Evolutionary conservation across 208 protist species (phyloP).

Genomic region (Trypanosoma rangeli): DNA sequence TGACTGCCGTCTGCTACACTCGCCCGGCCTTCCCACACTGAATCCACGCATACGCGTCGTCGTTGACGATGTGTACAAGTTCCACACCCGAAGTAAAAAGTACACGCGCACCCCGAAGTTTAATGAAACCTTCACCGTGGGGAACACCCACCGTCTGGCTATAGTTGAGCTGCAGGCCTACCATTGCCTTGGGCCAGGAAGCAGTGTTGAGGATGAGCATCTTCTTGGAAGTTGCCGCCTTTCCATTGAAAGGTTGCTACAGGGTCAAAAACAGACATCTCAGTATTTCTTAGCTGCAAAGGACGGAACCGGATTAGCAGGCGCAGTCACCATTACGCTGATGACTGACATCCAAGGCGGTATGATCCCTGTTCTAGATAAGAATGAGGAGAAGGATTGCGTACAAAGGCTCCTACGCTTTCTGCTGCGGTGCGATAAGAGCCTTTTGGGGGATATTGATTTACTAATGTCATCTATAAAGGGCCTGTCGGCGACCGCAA

Average conservation of each 20-base stretch:
- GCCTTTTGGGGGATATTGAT: slow-evolving; percentile 60
- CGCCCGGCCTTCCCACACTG: slow-evolving; percentile 33
- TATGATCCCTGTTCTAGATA: slow-evolving; percentile 32
- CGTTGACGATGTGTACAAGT: slow-evolving; percentile 73
- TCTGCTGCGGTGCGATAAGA: slow-evolving; percentile 50
- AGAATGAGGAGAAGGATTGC: slow-evolving; percentile 40
- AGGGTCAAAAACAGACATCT: slow-evolving; percentile 41
- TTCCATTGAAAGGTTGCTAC: slow-evolving; percentile 58
- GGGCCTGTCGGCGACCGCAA: background rate
- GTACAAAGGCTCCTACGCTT: slow-evolving; percentile 58
- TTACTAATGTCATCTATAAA: slow-evolving; percentile 61
- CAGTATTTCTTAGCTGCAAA: slow-evolving; percentile 40
- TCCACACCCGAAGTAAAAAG: slow-evolving; percentile 48
- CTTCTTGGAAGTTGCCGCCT: slow-evolving; percentile 73
- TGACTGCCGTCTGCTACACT: slow-evolving; percentile 39
- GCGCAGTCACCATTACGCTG: slow-evolving; percentile 69
- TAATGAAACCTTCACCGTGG: slow-evolving; percentile 72
- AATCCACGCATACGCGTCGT: slow-evolving; percentile 54
- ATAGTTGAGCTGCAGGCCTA: slow-evolving; percentile 68
- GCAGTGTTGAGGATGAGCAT: slow-evolving; percentile 16
- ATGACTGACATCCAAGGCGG: slow-evolving; percentile 62
- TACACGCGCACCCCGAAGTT: slow-evolving; percentile 47
- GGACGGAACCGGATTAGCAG: slow-evolving; percentile 45
- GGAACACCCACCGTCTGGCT: slow-evolving; percentile 78
- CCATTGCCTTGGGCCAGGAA: slow-evolving; percentile 20